Percentiles rank a stretch among this genome's conserved stretches.
These are phyloP conservation scores for Penicillium coprophilum DNA, from an alignment of 495 filamentous ascomycete species.

Conservation along the genomic window DNA sequence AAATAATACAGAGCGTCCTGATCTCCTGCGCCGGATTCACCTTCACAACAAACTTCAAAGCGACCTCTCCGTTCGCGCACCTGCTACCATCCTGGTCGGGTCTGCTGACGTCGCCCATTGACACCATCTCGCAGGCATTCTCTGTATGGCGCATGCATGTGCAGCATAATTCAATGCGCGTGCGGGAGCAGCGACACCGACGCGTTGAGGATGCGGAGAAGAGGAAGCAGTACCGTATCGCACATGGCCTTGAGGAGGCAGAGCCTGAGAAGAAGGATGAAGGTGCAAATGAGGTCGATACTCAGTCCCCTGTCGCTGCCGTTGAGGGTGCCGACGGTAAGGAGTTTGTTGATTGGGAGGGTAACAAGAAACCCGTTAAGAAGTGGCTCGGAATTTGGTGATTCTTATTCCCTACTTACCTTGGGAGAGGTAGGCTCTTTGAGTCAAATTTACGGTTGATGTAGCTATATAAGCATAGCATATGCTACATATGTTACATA, in stretches of 20 bases:
- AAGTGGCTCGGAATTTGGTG: constrained; percentile 67
- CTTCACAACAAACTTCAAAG: constrained; percentile 67
- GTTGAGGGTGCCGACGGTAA: constrained; percentile 14
- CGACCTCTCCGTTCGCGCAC: constrained; percentile 67
- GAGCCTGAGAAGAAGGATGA: constrained; percentile 19
- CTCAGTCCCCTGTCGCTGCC: constrained; percentile 36
- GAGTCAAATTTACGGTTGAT: not conserved
- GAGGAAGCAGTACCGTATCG: constrained; percentile 72
- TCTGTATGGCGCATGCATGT: constrained; percentile 71
- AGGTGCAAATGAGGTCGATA: constrained; percentile 22
- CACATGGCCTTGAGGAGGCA: constrained; percentile 70
- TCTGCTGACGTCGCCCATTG: constrained; percentile 62
- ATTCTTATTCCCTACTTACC: not conserved
- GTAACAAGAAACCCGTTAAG: constrained; percentile 53
- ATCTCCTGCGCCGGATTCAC: constrained; percentile 64
- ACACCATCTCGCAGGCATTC: constrained; percentile 53
- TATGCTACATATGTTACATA: not conserved
- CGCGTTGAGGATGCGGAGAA: constrained; percentile 78
- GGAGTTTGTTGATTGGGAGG: constrained; percentile 44
- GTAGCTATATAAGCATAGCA: not conserved
- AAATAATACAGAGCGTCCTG: constrained; percentile 58
- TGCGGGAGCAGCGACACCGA: constrained; percentile 62
- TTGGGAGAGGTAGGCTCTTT: not conserved
- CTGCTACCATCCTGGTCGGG: constrained; percentile 64
- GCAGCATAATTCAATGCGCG: constrained; percentile 58